Percentiles rank a stretch among this genome's conserved stretches.
phyloP scores from a whole-genome alignment of 495 filamentous ascomycete genomes.

The Tuber indicum region DNA sequence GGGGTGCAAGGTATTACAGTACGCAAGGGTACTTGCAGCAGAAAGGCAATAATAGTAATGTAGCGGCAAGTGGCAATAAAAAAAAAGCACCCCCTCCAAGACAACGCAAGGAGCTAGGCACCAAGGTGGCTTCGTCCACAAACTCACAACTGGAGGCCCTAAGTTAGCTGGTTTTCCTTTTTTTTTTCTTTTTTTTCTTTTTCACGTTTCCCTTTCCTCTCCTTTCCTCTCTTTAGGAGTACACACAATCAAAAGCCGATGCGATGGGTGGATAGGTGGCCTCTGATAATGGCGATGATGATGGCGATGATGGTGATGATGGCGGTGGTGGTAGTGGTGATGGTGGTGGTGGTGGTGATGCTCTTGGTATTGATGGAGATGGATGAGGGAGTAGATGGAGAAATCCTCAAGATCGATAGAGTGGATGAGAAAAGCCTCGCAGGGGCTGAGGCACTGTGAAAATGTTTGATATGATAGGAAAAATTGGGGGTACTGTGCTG shows the following conservation, averaged over 20 bases:
- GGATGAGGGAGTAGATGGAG: neutral
- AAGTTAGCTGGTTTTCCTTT: neutral
- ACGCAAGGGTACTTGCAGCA: neutral
- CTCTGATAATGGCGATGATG: neutral
- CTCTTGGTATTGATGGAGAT: neutral
- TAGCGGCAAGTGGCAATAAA: neutral
- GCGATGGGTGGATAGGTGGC: neutral
- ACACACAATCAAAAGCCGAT: neutral
- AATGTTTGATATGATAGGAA: neutral
- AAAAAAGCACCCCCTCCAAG: neutral
- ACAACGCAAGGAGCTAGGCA: neutral
- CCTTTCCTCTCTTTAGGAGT: neutral
- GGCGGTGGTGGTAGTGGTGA: neutral
- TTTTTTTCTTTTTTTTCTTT: neutral
- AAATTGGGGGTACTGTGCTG: neutral
- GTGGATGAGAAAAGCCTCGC: neutral
- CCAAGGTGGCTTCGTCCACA: neutral
- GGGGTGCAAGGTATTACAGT: neutral
- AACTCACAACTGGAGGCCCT: too few relatives aligned
- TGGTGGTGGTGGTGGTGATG: neutral
- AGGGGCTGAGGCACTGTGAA: neutral
- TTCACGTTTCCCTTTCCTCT: neutral
- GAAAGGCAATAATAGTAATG: neutral
- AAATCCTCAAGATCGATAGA: neutral
- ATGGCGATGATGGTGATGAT: neutral